Evolutionary conservation across 768 basidiomycete species (phyloP).

Genomic region (Termitomyces heimii): DNA sequence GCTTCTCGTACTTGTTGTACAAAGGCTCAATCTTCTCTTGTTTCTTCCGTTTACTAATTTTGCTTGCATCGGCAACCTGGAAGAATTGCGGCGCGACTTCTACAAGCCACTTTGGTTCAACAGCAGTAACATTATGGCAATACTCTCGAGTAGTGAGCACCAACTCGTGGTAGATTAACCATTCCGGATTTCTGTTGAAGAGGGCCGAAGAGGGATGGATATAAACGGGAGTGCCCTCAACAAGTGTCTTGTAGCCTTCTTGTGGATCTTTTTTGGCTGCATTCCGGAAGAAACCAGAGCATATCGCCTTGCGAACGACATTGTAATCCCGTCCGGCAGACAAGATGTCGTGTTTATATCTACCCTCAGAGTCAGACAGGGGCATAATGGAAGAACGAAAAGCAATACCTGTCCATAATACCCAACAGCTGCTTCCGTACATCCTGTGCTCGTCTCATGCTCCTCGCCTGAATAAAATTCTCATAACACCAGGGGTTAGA

Average conservation of each 20-base stretch:
- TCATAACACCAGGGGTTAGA: constrained; percentile 99
- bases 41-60: constrained; percentile 93
- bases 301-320: constrained; percentile 89
- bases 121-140: constrained; percentile 87
- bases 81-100: constrained; percentile 99
- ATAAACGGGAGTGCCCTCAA: constrained; percentile 98
- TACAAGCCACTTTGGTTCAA: constrained; percentile 98
- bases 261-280: constrained; percentile 98
- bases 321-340: constrained; percentile 93
- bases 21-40: constrained; percentile 97
- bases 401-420: constrained; percentile 91
- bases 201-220: constrained; percentile 96
- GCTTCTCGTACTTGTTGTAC: constrained; percentile 93
- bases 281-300: constrained; percentile 96
- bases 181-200: constrained; percentile 96
- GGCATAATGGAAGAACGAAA: background rate
- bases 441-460: constrained; percentile 96
- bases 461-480: constrained; percentile 97
- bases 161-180: constrained; percentile 94
- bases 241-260: constrained; percentile 97
- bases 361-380: constrained; percentile 21
- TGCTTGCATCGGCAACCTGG: constrained; percentile 96
- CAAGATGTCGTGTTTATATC: constrained; percentile 95
- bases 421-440: constrained; percentile 95
- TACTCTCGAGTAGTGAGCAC: constrained; percentile 96